Percentiles rank a stretch among this genome's conserved stretches.
Evolutionary conservation across 352 stramenopile genomes (phyloP).

Genomic region (Globisporangium spinosum): DNA sequence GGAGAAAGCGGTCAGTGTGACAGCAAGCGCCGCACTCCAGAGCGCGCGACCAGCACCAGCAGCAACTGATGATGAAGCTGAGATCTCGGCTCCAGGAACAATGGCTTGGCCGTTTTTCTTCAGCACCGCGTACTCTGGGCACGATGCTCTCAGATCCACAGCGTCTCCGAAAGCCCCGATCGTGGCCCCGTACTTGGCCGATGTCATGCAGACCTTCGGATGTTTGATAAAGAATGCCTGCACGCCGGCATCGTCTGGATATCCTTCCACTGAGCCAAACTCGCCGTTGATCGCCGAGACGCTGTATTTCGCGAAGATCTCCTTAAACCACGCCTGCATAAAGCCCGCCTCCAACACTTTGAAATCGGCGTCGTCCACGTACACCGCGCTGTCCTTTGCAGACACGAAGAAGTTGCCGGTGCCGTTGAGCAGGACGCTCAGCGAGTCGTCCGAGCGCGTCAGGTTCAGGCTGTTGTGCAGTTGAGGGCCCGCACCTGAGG

Average conservation of each 20-base stretch:
- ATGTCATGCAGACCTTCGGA: background rate
- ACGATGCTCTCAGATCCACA: background rate
- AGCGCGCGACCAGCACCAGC: background rate
- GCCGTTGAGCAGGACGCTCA: slow-evolving; percentile 4
- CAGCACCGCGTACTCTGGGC: background rate
- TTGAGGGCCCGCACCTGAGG: background rate
- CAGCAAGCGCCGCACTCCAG: background rate
- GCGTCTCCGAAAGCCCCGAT: background rate
- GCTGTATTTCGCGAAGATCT: background rate
- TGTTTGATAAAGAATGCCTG: background rate
- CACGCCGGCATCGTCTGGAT: too few relatives aligned
- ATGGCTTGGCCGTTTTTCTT: background rate
- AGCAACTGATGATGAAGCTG: background rate
- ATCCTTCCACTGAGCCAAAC: background rate
- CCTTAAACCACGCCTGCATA: background rate
- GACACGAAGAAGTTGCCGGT: slow-evolving; percentile 4
- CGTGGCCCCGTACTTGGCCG: background rate
- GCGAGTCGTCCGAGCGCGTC: background rate
- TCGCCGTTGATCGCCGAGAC: background rate
- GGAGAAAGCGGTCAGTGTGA: background rate
- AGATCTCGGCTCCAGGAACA: background rate
- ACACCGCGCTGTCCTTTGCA: background rate
- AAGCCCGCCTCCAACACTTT: background rate
- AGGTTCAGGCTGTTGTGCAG: background rate
- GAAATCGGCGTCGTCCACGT: background rate